Percentiles rank a stretch among this genome's conserved stretches.
Evolutionary conservation across 495 filamentous ascomycete species (phyloP).

Genomic region (Hyaloscypha variabilis): DNA sequence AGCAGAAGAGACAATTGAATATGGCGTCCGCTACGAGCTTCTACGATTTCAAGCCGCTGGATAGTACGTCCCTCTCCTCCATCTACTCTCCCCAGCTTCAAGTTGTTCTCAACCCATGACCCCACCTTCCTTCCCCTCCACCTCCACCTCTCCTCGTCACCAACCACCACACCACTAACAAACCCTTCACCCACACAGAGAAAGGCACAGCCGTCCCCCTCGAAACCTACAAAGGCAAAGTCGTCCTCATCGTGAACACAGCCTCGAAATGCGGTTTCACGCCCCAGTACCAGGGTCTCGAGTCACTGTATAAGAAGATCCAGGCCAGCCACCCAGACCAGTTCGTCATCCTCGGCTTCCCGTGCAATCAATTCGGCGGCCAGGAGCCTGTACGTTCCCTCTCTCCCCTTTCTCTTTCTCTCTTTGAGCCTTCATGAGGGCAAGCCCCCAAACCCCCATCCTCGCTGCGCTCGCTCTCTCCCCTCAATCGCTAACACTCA

Average conservation of each 20-base stretch:
- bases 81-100: no score
- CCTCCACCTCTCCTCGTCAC: slow-evolving; percentile 9
- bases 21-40: slow-evolving; percentile 91
- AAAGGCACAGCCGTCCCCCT: slow-evolving; percentile 74
- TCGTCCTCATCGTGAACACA: slow-evolving; percentile 96
- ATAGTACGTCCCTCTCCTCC: slow-evolving; percentile 67
- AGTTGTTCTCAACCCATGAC: no score
- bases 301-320: slow-evolving; percentile 84
- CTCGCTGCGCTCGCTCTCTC: neutral
- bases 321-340: slow-evolving; percentile 57
- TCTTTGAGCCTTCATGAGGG: neutral
- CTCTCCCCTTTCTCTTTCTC: neutral
- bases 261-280: slow-evolving; percentile 99
- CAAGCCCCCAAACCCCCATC: neutral
- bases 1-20: slow-evolving; percentile 12
- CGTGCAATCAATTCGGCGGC: slow-evolving; percentile 94
- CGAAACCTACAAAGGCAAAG: slow-evolving; percentile 75
- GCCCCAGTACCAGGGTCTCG: slow-evolving; percentile 89
- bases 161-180: slow-evolving; percentile 17
- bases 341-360: slow-evolving; percentile 79
- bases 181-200: no score
- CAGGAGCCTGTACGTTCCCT: slow-evolving; percentile 68
- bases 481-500: neutral
- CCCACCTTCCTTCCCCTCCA: no score
- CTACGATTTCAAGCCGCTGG: slow-evolving; percentile 87